Evolutionary conservation across 805 yeast species (phyloP).

Genomic region (Vanderwaltozyma polyspora): DNA sequence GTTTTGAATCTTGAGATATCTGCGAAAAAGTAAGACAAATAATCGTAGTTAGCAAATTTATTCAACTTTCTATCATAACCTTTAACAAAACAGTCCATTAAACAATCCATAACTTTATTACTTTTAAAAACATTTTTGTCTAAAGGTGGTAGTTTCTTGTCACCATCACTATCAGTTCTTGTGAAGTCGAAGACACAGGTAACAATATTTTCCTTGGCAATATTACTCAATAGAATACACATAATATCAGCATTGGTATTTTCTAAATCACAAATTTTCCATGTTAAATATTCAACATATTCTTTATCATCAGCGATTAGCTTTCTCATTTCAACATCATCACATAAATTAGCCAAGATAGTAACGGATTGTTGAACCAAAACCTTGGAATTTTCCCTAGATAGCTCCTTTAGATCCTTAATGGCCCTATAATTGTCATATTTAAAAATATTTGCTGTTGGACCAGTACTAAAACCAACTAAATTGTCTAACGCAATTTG

Average conservation of each 20-base stretch:
- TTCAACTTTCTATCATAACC: slow-evolving; percentile 67
- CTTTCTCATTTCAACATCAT: slow-evolving; percentile 50
- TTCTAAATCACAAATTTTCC: slow-evolving; percentile 40
- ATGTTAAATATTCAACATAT: slow-evolving; percentile 39
- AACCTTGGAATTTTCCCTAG: slow-evolving; percentile 42
- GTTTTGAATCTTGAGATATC: slow-evolving; percentile 67
- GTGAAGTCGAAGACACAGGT: slow-evolving; percentile 37
- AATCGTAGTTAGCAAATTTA: slow-evolving; percentile 66
- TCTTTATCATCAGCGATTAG: slow-evolving; percentile 53
- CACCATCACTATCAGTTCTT: slow-evolving; percentile 15
- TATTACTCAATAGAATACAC: slow-evolving; percentile 73
- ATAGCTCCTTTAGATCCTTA: slow-evolving; percentile 53
- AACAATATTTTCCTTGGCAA: slow-evolving; percentile 68
- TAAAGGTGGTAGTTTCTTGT: slow-evolving; percentile 15
- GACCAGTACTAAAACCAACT: slow-evolving; percentile 70
- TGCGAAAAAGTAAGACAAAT: slow-evolving; percentile 78
- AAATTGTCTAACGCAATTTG: slow-evolving; percentile 78
- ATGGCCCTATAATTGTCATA: slow-evolving; percentile 62
- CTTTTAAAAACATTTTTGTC: slow-evolving; percentile 47
- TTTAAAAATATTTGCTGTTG: slow-evolving; percentile 53
- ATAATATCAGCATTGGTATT: slow-evolving; percentile 69
- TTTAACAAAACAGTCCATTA: slow-evolving; percentile 82
- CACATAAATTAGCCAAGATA: slow-evolving; percentile 74
- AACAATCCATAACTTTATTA: slow-evolving; percentile 54
- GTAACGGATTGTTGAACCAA: slow-evolving; percentile 61